phyloP scores from a whole-genome alignment of 169 alveolate genomes.

The Plasmodium cynomolgi region DNA sequence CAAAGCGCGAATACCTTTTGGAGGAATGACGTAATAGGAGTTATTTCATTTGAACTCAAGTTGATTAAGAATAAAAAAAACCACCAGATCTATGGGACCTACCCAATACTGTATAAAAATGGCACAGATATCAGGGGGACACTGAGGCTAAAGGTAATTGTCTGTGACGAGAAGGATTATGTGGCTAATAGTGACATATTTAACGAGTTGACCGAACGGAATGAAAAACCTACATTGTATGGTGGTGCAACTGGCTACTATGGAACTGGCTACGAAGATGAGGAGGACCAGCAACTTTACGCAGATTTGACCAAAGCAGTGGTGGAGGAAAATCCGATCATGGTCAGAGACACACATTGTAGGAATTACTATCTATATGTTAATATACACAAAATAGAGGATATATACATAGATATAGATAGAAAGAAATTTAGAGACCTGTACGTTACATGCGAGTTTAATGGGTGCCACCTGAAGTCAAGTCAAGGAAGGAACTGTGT shows the following conservation, averaged over 20 bases:
- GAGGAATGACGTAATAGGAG: slow-evolving; percentile 91
- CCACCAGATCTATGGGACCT: slow-evolving; percentile 86
- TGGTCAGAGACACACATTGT: slow-evolving; percentile 42
- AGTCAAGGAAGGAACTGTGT: slow-evolving; percentile 81
- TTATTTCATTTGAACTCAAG: slow-evolving; percentile 88
- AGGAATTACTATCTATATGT: slow-evolving; percentile 87
- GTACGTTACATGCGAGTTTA: slow-evolving; percentile 90
- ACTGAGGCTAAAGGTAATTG: slow-evolving; percentile 86
- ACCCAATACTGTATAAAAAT: slow-evolving; percentile 85
- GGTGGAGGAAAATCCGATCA: slow-evolving; percentile 75
- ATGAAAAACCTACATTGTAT: background rate
- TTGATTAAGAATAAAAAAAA: slow-evolving; percentile 87
- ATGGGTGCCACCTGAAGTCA: slow-evolving; percentile 90
- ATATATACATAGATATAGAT: slow-evolving; percentile 81
- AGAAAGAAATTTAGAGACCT: slow-evolving; percentile 84
- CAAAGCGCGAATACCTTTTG: slow-evolving; percentile 93
- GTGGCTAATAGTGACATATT: slow-evolving; percentile 65
- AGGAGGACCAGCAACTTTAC: slow-evolving; percentile 31
- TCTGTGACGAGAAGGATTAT: slow-evolving; percentile 85
- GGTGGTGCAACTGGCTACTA: background rate
- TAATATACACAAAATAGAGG: slow-evolving; percentile 88
- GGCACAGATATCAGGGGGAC: slow-evolving; percentile 86
- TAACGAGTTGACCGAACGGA: slow-evolving; percentile 18
- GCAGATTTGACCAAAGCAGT: slow-evolving; percentile 79
- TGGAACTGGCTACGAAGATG: background rate